Percentiles rank a stretch among this genome's conserved stretches.
Evolutionary conservation across 257 asterid species (phyloP).

Genomic region (Rhazya stricta): DNA sequence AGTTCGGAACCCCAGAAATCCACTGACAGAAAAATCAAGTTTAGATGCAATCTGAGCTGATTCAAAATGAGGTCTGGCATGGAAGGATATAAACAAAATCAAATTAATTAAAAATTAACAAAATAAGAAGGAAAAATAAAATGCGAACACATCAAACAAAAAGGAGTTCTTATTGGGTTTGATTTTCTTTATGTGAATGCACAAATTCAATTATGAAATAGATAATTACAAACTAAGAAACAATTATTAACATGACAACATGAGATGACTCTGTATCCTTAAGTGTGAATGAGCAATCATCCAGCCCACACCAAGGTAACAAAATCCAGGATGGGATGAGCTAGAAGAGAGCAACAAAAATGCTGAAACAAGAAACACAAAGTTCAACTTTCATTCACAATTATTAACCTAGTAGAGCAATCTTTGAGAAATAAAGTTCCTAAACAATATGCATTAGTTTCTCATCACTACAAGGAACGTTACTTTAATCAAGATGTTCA

Average conservation of each 20-base stretch:
- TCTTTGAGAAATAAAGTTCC: not conserved
- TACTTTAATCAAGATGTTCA: too few species aligned
- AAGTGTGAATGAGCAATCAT: not conserved
- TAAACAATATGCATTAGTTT: not conserved
- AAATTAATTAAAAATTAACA: not conserved
- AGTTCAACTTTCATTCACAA: not conserved
- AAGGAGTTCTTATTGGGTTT: not conserved
- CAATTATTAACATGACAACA: constrained; percentile 6
- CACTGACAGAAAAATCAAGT: constrained; percentile 56
- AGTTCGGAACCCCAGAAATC: constrained; percentile 87
- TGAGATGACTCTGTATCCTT: not conserved
- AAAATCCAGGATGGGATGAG: not conserved
- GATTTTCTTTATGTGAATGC: not conserved
- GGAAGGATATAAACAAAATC: not conserved
- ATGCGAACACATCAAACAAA: not conserved
- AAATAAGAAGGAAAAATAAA: constrained; percentile 3
- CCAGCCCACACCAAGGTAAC: not conserved
- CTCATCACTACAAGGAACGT: not conserved
- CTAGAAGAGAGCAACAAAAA: not conserved
- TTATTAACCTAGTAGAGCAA: not conserved
- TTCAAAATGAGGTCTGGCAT: constrained; percentile 62
- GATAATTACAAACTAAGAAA: not conserved
- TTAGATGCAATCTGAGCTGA: constrained; percentile 58
- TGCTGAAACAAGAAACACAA: not conserved
- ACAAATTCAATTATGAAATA: not conserved